Evolutionary conservation across 2,329 filamentous ascomycete genomes (phyloP), one percentile per base, ranked within the genome.

Genomic region (Colletotrichum sansevieriae): DNA sequence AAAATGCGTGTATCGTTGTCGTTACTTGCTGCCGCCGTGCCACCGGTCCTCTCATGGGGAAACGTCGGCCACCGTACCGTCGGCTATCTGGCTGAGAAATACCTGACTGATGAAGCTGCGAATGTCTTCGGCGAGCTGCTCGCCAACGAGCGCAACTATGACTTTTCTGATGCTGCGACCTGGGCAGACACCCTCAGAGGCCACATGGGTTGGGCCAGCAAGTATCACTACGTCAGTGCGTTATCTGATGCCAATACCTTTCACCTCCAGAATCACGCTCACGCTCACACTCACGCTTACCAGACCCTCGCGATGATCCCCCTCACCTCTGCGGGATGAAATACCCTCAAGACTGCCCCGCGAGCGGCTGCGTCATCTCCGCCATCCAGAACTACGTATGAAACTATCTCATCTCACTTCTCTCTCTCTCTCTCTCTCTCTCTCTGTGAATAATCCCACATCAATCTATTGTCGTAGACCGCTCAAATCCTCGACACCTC

Each of bases 191-290:
- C 69, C 2, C 65, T 71, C 10, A 60, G 70, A 29, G 65, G 65
- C 44, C 60, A 68, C 51, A 70, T 69, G 65, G 65, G 68, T 64
- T 65, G 68, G 56, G 65, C 68, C 15, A 71, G 65, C 65, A 66
- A 71, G 39, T 72, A 70, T 62, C 70, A 72, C 62, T 72, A 64
- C 52, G 69, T 72, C 65, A 71, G 69, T 70, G 29, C 37, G 11
- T 18, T 15, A 35, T 5, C 7, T 15, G 12, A 4, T n/a, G 2
- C 9, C 9, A 20, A 11, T 3, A 13, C 15, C 4, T 20, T 43
- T n/a, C 15, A 43, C 3, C 10, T 13, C 5, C 20, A 41, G 11
- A 4, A 5, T 33, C n/a, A 29, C 7, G 29, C 29, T 15, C 6
- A 12, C 7, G 29, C 29, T 15, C 6, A 12, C 3, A n/a, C 35